Evolutionary conservation across 768 basidiomycete genomes (phyloP).

Genomic region (Cystofilobasidium capitatum): DNA sequence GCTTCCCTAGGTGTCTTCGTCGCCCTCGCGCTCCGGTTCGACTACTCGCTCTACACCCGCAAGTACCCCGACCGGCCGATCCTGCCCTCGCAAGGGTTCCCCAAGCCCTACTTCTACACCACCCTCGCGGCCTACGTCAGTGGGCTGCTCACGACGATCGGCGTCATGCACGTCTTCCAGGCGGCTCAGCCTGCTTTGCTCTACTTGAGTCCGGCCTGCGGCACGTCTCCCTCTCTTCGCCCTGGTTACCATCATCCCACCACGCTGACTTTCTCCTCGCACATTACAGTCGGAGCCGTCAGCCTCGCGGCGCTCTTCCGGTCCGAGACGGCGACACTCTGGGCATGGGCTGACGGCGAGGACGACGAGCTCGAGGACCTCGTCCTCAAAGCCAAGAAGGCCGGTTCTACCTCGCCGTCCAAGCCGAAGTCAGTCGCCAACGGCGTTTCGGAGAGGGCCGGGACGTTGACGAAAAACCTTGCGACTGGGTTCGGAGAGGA

Average conservation of each 20-base stretch:
- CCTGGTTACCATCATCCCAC: not conserved
- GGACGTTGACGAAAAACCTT: not conserved
- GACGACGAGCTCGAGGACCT: constrained; percentile 12
- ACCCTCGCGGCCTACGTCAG: constrained; percentile 59
- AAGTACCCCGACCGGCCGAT: constrained; percentile 26
- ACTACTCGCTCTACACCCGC: constrained; percentile 45
- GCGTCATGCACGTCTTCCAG: constrained; percentile 67
- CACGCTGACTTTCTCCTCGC: not conserved
- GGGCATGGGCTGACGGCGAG: constrained; percentile 6
- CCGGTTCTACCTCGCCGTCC: no score
- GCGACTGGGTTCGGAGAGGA: not conserved
- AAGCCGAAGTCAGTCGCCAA: no score
- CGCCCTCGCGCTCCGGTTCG: constrained; percentile 76
- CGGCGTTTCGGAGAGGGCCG: not conserved
- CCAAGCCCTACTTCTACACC: constrained; percentile 66
- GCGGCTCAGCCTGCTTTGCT: constrained; percentile 83
- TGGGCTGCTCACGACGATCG: constrained; percentile 67
- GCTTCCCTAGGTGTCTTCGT: constrained; percentile 48
- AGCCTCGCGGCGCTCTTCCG: not conserved
- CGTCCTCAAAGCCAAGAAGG: not conserved
- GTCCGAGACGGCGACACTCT: not conserved
- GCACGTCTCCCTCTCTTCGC: constrained; percentile 30
- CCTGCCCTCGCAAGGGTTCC: constrained; percentile 41
- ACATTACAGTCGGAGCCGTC: constrained; percentile 2
- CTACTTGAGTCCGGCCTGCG: constrained; percentile 56